Conservation (phyloP, 116 monocot genomes). For the Dioscorea cayenensis region DNA sequence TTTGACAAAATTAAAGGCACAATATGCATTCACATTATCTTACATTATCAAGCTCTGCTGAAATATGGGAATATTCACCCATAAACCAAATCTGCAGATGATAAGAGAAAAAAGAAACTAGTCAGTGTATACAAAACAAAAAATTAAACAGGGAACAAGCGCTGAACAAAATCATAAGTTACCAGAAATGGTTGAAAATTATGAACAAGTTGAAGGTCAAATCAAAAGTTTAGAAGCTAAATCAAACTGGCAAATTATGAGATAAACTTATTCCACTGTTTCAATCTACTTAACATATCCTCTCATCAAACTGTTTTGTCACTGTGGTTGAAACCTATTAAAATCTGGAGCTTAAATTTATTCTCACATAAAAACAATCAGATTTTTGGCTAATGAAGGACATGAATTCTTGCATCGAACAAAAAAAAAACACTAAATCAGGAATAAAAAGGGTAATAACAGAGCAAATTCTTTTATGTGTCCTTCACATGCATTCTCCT, state of each 20-base stretch:
- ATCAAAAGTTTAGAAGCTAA: not conserved
- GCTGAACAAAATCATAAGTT: not conserved
- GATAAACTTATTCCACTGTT: not conserved
- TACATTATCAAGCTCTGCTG: conserved; percentile 63
- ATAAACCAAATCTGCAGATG: conserved; percentile 76
- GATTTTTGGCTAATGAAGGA: no score
- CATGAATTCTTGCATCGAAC: no score
- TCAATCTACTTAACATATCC: not conserved
- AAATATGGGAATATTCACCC: conserved; percentile 86
- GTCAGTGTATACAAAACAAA: not conserved
- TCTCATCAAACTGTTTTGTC: not conserved
- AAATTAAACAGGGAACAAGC: not conserved
- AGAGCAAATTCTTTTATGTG: no score
- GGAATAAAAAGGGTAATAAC: no score
- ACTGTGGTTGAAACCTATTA: not conserved
- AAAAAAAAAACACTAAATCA: no score
- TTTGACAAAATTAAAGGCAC: not conserved
- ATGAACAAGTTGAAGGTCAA: not conserved
- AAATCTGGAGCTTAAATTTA: no score
- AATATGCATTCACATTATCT: conserved; percentile 8
- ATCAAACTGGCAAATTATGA: not conserved
- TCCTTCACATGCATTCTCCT: no score
- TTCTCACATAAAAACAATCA: no score
- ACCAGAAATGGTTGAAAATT: not conserved
- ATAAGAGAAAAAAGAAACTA: not conserved